These are phyloP conservation scores for Gamarada debralockiae DNA, from an alignment of 495 filamentous ascomycete genomes.

Conservation along the genomic window DNA sequence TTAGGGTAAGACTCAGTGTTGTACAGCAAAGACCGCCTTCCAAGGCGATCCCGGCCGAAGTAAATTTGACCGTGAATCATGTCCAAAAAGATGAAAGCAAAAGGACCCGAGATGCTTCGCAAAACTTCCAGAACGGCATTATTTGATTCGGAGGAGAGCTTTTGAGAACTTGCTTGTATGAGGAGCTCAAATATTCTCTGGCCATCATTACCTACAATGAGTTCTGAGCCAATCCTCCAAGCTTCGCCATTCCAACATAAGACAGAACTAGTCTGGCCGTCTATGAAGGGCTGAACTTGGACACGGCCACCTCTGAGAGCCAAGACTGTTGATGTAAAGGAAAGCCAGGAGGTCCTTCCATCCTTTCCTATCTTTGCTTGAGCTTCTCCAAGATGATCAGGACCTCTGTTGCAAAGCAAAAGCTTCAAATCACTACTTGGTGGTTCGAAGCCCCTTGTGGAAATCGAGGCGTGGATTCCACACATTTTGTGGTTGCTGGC, in stretches of 20 bases:
- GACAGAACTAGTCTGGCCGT: constrained; percentile 56
- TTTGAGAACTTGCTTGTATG: constrained; percentile 37
- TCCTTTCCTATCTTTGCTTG: constrained; percentile 23
- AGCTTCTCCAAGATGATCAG: constrained; percentile 45
- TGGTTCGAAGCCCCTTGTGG: constrained; percentile 6
- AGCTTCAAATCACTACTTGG: constrained; percentile 17
- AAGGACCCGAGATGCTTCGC: constrained; percentile 72
- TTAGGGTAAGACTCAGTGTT: constrained; percentile 37
- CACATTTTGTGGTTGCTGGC: constrained; percentile 21
- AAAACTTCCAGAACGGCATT: constrained; percentile 49
- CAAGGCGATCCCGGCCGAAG: constrained; percentile 83
- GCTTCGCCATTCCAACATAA: constrained; percentile 99
- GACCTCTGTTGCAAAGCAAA: constrained; percentile 36
- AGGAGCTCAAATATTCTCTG: constrained; percentile 65
- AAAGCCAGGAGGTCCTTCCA: constrained; percentile 40
- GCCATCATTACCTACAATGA: constrained; percentile 71
- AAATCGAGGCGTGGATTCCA: constrained; percentile 24
- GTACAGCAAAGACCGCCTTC: constrained; percentile 74
- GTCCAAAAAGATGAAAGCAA: constrained; percentile 89
- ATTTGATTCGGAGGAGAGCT: constrained; percentile 16
- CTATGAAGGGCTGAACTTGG: constrained; percentile 68
- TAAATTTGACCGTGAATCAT: constrained; percentile 53
- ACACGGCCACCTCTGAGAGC: constrained; percentile 73
- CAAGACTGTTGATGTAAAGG: constrained; percentile 80
- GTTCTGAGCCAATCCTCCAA: constrained; percentile 63